Conservation (phyloP, 495 filamentous ascomycete genomes). For the Penicillium robsamsonii region DNA sequence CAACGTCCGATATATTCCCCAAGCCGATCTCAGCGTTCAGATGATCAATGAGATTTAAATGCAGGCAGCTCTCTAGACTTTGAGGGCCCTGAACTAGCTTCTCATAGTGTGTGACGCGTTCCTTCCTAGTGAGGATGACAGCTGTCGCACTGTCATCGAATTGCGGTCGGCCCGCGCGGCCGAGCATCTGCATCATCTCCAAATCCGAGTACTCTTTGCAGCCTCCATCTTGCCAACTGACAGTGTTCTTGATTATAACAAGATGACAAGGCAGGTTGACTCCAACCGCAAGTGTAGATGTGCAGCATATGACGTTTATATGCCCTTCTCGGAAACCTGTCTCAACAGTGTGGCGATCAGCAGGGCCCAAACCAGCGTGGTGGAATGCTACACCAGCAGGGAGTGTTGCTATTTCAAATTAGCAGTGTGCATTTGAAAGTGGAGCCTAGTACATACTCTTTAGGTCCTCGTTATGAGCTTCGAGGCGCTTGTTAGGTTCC, state of each 20-base stretch:
- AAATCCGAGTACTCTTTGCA: conserved; percentile 82
- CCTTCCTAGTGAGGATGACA: conserved; percentile 76
- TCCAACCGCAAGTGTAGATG: conserved; percentile 88
- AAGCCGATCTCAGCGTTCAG: conserved; percentile 91
- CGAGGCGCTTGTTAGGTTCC: conserved; percentile 53
- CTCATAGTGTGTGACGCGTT: conserved; percentile 72
- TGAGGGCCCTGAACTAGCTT: conserved; percentile 81
- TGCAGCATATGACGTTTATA: conserved; percentile 90
- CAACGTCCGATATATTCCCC: conserved; percentile 68
- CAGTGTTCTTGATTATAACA: conserved; percentile 89
- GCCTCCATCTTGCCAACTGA: conserved; percentile 63
- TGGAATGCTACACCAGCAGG: conserved; percentile 84
- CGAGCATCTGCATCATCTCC: conserved; percentile 98
- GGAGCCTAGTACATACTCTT: conserved; percentile 33
- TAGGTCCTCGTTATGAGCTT: conserved; percentile 64
- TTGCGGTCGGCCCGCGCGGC: conserved; percentile 88
- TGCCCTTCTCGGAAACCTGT: conserved; percentile 70
- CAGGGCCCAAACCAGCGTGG: conserved; percentile 76
- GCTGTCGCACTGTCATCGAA: conserved; percentile 84
- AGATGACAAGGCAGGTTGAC: conserved; percentile 93
- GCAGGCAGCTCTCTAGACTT: conserved; percentile 81
- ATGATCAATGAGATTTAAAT: conserved; percentile 86
- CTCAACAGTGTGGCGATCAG: conserved; percentile 72
- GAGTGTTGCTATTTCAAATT: conserved; percentile 47
- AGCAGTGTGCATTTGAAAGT: background rate